Evolutionary conservation across 306 rosid species (phyloP), one percentile per base, ranked within the genome.

Genomic region (Trifolium pratense): DNA sequence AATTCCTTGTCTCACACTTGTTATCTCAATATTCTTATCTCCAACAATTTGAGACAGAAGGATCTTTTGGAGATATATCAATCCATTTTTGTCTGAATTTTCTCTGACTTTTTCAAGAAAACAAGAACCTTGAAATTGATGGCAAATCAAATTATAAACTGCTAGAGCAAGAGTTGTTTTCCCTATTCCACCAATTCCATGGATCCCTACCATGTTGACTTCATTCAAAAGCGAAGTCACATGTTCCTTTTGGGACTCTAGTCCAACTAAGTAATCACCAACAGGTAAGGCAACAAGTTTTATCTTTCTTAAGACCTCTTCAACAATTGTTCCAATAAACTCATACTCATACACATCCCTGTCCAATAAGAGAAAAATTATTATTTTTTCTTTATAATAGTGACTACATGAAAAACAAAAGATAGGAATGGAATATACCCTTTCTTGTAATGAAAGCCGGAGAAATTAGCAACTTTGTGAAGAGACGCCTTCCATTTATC

Each of bases 101-200:
- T n/a, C n/a, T n/a, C n/a, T n/a, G n/a, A n/a, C n/a, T n/a, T n/a
- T n/a, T n/a, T n/a, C n/a, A n/a, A 60, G 43, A 9, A 31, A 60
- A 60, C 43, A 60, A 0, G 20, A 31, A n/a, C 21, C 23, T 60
- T 60, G 23, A 60, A 60, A 60, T 6, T 31, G 43, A 8, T 32
- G 13, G 1, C 43, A 13, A n/a, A 31, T 60, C 0, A 16, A 15
- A 60, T 60, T 60, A 34, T 2, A 60, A 60, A 60, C 45, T 1
- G 43, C 40, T 14, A 15, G 11, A 60, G 66, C 66, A 60, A 60
- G 66, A 3, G 66, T 60, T 1, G 66, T 60, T 60, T 60, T 60
- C 15, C 66, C 66, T 2, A 60, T n/a, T 4, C 66, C 66, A 3
- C 66, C 14, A 15, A 7, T 31, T 13, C 66, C 66, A n/a, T 26